Conservation (phyloP, 106 monocot species). For the Allium fistulosum region DNA sequence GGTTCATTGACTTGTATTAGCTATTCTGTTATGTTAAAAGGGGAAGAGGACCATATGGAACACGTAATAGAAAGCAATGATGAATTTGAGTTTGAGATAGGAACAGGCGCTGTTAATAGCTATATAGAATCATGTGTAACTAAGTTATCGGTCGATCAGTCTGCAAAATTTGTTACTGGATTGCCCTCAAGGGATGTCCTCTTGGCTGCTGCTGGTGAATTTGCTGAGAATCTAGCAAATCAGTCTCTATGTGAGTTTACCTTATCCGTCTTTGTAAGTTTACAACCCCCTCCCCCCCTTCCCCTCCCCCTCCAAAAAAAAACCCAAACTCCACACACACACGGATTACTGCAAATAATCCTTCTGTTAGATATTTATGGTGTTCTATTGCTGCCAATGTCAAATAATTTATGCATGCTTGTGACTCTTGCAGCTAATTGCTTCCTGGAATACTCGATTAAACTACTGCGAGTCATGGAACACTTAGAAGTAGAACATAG, state of each 20-base stretch:
- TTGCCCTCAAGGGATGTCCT: constrained; percentile 57
- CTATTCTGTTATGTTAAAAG: constrained; percentile 47
- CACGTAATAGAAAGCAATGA: constrained; percentile 57
- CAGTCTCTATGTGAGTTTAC: constrained; percentile 44
- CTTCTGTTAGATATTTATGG: neutral
- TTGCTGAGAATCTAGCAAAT: constrained; percentile 33
- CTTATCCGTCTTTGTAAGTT: neutral
- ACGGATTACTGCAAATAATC: neutral
- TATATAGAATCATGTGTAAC: constrained; percentile 59
- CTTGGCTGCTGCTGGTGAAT: constrained; percentile 60
- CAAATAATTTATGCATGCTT: neutral
- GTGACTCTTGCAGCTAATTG: constrained; percentile 41
- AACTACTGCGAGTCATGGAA: constrained; percentile 55
- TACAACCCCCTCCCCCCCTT: too few species aligned
- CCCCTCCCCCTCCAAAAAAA: too few species aligned
- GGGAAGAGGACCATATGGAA: constrained; percentile 17
- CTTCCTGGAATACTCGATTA: constrained; percentile 60
- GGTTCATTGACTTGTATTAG: constrained; percentile 71
- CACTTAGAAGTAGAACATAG: constrained; percentile 64
- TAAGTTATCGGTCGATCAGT: constrained; percentile 67
- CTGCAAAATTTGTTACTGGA: constrained; percentile 44
- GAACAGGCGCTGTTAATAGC: constrained; percentile 60
- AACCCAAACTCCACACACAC: too few species aligned
- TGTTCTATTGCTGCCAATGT: neutral
- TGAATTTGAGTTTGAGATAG: constrained; percentile 91